Evolutionary conservation across 768 basidiomycete species (phyloP).

Genomic region (Flagelloscypha sp.): DNA sequence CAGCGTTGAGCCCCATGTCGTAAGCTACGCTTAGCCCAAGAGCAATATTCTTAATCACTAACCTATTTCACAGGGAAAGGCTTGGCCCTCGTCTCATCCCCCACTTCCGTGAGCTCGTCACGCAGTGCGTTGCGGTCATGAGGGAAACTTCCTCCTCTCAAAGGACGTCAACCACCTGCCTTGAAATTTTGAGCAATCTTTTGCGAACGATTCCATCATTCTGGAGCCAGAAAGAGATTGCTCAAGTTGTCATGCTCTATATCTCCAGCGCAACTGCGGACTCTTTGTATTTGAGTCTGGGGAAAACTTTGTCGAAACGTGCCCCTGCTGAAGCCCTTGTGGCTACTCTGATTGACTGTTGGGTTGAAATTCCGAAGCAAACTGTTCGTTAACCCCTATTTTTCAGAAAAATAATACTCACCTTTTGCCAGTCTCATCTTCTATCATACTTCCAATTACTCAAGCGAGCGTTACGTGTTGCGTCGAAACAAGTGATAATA

Average conservation of each 20-base stretch:
- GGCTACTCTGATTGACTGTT: slow-evolving; percentile 52
- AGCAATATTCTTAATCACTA: slow-evolving; percentile 1
- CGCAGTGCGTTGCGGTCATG: slow-evolving; percentile 44
- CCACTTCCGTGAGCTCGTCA: slow-evolving; percentile 63
- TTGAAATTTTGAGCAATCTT: slow-evolving; percentile 56
- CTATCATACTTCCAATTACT: slow-evolving; percentile 63
- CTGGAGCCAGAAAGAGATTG: slow-evolving; percentile 57
- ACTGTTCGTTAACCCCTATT: slow-evolving; percentile 22
- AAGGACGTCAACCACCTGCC: slow-evolving; percentile 26
- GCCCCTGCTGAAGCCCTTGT: slow-evolving; percentile 61
- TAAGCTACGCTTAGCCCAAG: slow-evolving; percentile 25
- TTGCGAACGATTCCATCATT: slow-evolving; percentile 76
- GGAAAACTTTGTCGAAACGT: slow-evolving; percentile 63
- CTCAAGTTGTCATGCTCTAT: slow-evolving; percentile 47
- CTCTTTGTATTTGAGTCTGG: slow-evolving; percentile 33
- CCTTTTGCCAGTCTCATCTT: slow-evolving; percentile 9
- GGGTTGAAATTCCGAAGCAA: slow-evolving; percentile 33
- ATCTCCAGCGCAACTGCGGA: slow-evolving; percentile 30
- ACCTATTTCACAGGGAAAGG: slow-evolving; percentile 39
- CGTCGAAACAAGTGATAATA: slow-evolving; percentile 54
- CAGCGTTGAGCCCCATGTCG: slow-evolving; percentile 54
- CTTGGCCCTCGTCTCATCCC: slow-evolving; percentile 88
- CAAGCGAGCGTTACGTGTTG: slow-evolving; percentile 53
- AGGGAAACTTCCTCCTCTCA: slow-evolving; percentile 22
- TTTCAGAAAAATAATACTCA: no score